phyloP scores from a whole-genome alignment of 768 basidiomycete species.

The Lactifluus hygrophoroides region DNA sequence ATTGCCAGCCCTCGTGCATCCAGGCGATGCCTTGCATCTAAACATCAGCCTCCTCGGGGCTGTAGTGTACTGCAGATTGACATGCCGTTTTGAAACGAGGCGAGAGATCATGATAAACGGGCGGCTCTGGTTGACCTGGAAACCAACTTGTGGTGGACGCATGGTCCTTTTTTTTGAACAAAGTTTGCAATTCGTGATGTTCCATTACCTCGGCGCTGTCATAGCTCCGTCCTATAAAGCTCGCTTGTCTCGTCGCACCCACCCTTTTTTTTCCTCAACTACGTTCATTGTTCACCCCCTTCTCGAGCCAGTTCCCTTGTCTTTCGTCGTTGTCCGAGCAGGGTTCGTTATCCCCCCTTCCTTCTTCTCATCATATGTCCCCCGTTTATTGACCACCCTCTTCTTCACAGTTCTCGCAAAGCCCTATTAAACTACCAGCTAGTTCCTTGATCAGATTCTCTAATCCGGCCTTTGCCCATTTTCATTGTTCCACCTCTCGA shows the following conservation, averaged over 20 bases:
- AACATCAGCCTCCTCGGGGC: neutral
- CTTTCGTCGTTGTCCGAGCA: conserved; percentile 37
- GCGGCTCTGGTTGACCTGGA: neutral
- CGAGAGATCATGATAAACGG: neutral
- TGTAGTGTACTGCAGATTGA: neutral
- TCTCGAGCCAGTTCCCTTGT: conserved; percentile 28
- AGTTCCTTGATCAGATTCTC: neutral
- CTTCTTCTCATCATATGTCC: neutral
- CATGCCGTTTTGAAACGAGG: neutral
- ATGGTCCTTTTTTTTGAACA: neutral
- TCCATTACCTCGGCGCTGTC: neutral
- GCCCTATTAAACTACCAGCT: neutral
- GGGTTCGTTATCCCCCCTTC: conserved; percentile 30
- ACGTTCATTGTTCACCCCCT: conserved; percentile 17
- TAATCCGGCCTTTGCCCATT: conserved; percentile 5
- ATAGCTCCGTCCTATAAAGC: neutral
- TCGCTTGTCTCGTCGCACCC: neutral
- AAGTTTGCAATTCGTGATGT: neutral
- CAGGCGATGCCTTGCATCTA: neutral
- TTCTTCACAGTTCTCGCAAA: conserved; percentile 19
- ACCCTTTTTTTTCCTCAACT: conserved; percentile 10
- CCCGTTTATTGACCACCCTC: neutral
- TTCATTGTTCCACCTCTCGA: neutral
- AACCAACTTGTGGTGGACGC: neutral
- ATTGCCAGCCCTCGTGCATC: no score